These are phyloP conservation scores for Excoecaria cochinchinensis DNA, from an alignment of 345 rosid species.

Conservation along the genomic window DNA sequence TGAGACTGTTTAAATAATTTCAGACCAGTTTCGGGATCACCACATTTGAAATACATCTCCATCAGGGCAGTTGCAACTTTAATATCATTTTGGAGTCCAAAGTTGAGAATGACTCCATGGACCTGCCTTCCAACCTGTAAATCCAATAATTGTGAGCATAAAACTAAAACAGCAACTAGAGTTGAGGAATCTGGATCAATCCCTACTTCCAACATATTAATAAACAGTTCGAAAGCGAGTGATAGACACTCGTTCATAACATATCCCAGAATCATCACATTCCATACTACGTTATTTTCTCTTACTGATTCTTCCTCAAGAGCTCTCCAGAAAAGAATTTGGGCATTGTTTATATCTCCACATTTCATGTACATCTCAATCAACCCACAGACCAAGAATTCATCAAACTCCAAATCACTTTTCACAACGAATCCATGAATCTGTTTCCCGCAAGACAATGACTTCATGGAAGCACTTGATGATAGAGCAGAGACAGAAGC, in stretches of 20 bases:
- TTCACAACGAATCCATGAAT: constrained; percentile 41
- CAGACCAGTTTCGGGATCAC: constrained; percentile 35
- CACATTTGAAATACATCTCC: constrained; percentile 44
- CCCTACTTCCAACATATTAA: constrained; percentile 38
- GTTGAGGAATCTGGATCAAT: constrained; percentile 40
- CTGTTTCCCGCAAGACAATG: constrained; percentile 36
- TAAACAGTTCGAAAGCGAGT: constrained; percentile 32
- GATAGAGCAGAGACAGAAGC: constrained; percentile 40
- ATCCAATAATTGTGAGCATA: constrained; percentile 32
- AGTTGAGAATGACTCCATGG: constrained; percentile 29
- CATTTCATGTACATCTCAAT: constrained; percentile 52
- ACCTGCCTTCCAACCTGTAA: constrained; percentile 34
- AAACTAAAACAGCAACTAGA: constrained; percentile 36
- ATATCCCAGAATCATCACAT: constrained; percentile 46
- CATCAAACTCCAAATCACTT: constrained; percentile 30
- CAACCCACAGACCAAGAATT: constrained; percentile 37
- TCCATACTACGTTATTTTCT: constrained; percentile 41
- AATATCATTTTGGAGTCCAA: constrained; percentile 36
- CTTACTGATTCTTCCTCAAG: constrained; percentile 15
- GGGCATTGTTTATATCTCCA: constrained; percentile 33
- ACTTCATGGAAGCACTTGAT: constrained; percentile 32
- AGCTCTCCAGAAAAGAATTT: constrained; percentile 29
- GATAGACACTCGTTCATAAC: constrained; percentile 28
- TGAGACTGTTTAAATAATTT: constrained; percentile 33
- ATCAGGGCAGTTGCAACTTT: constrained; percentile 42